Conservation (phyloP, 352 stramenopile species). For the Pythium vanterpoolii region DNA sequence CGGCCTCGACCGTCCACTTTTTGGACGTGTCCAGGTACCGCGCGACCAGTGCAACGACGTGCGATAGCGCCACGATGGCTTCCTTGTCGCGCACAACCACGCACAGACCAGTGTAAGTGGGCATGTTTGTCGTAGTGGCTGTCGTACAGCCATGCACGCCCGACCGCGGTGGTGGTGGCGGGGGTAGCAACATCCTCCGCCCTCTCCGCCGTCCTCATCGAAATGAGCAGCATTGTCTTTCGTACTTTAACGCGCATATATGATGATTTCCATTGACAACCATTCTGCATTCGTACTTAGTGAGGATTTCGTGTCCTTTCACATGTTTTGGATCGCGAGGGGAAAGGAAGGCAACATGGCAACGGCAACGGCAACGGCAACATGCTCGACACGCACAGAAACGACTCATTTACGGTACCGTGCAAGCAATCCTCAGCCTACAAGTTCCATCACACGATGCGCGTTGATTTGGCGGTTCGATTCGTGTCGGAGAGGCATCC, state of each 20-base stretch:
- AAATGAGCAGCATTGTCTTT: too few species aligned
- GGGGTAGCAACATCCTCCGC: too few species aligned
- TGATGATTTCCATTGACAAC: background rate
- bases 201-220: too few species aligned
- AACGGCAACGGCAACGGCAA: background rate
- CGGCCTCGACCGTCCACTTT: conserved; percentile 39
- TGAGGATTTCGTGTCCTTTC: background rate
- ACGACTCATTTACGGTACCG: background rate
- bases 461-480: background rate
- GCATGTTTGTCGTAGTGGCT: background rate
- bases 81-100: conserved; percentile 23
- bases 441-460: background rate
- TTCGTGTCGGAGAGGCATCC: background rate
- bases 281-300: conserved; percentile 17
- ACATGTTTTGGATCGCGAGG: background rate
- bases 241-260: too few species aligned
- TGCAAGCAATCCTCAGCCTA: background rate
- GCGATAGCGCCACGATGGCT: conserved; percentile 16
- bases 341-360: background rate
- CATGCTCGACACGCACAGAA: background rate
- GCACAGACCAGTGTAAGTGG: background rate
- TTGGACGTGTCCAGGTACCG: conserved; percentile 33
- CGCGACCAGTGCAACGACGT: conserved; percentile 38
- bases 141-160: too few species aligned
- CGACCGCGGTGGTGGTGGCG: background rate